These are phyloP conservation scores for Talaromyces sp. DNA, from an alignment of 2,329 filamentous ascomycete genomes.

Conservation along the genomic window DNA sequence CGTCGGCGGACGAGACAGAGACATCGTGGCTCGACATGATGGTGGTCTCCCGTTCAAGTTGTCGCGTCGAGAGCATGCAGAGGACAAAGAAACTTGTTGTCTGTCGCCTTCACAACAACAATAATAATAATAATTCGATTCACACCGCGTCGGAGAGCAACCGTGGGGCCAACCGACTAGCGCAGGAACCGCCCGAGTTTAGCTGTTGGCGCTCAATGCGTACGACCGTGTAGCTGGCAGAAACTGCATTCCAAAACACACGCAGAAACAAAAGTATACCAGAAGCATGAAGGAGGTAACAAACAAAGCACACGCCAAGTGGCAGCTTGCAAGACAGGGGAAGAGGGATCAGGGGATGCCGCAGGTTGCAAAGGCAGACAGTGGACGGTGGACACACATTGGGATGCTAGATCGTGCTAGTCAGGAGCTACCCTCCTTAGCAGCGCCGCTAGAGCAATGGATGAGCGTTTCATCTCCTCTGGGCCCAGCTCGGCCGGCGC, in stretches of 20 bases:
- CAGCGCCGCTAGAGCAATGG: background rate
- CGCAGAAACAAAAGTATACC: background rate
- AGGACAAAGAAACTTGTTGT: background rate
- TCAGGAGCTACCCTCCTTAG: background rate
- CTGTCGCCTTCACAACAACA: background rate
- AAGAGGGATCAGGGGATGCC: background rate
- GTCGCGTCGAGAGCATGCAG: background rate
- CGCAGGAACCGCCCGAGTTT: background rate
- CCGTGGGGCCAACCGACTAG: background rate
- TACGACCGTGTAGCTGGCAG: background rate
- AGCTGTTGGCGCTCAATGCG: background rate
- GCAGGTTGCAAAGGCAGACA: background rate
- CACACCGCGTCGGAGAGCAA: background rate
- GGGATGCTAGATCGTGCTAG: background rate
- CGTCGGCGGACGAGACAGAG: slow-evolving; percentile 16
- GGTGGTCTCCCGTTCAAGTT: slow-evolving; percentile 14
- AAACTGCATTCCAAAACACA: background rate
- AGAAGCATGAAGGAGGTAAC: background rate
- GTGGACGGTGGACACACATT: no score
- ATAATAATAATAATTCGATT: background rate
- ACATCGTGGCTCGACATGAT: slow-evolving; percentile 15
- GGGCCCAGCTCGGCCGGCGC: background rate
- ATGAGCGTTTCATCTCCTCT: background rate
- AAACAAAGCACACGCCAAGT: background rate
- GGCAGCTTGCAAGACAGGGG: background rate